phyloP scores from a whole-genome alignment of 176 grass and related monocot species.

The Carex kokanica region DNA sequence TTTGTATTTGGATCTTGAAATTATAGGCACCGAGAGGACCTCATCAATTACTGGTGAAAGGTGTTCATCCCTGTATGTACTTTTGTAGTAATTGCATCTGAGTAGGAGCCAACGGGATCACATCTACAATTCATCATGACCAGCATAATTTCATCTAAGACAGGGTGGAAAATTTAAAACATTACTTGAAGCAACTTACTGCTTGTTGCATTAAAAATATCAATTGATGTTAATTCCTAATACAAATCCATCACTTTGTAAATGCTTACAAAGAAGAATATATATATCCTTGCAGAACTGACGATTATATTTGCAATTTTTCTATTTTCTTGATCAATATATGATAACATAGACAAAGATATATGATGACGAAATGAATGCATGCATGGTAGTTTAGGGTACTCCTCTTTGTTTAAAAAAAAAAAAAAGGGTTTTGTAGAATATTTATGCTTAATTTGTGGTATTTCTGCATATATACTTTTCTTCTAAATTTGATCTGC shows the following conservation, averaged over 20 bases:
- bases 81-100: constrained; percentile 7
- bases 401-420: too few relatives aligned
- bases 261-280: neutral
- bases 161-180: neutral
- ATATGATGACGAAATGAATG: too few relatives aligned
- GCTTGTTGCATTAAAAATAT: neutral
- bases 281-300: neutral
- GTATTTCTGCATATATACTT: too few relatives aligned
- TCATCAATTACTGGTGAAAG: constrained; percentile 3
- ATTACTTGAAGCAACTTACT: neutral
- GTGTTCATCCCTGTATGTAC: neutral
- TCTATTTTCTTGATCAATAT: neutral
- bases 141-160: neutral
- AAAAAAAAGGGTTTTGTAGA: too few relatives aligned
- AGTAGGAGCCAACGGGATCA: neutral
- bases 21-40: neutral
- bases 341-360: neutral
- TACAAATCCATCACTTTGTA: neutral
- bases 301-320: neutral
- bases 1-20: neutral
- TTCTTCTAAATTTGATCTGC: too few relatives aligned
- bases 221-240: neutral
- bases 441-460: too few relatives aligned
- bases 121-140: constrained; percentile 21
- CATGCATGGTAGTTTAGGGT: neutral